Percentiles rank a stretch among this genome's conserved stretches.
phyloP scores from a whole-genome alignment of 1,284 basidiomycete genomes.

The Ceratobasidium sp. region DNA sequence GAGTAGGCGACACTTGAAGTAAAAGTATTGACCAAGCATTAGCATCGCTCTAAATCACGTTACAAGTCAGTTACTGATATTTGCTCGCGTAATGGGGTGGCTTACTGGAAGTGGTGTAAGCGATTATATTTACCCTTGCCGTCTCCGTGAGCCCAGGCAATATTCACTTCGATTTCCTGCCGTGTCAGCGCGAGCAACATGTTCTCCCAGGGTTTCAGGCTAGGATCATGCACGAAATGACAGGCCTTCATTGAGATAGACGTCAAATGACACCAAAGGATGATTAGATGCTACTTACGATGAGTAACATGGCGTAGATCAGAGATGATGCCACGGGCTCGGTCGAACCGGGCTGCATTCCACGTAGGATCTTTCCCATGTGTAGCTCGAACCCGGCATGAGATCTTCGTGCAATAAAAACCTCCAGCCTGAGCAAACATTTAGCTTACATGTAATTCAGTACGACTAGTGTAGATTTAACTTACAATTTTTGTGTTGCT shows the following conservation, averaged over 20 bases:
- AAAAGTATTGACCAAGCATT: constrained; percentile 57
- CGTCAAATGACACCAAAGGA: too few relatives aligned
- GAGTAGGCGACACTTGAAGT: constrained; percentile 70
- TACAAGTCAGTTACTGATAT: not conserved
- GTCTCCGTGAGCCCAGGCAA: not conserved
- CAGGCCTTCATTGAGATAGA: constrained; percentile 1
- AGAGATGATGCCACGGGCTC: not conserved
- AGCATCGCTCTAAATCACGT: not conserved
- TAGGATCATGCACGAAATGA: not conserved
- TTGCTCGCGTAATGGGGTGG: not conserved
- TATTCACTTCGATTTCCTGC: constrained; percentile 2
- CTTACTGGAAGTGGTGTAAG: not conserved
- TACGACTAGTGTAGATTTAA: not conserved
- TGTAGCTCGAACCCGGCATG: constrained; percentile 19
- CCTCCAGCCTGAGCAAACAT: not conserved
- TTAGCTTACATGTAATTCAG: not conserved
- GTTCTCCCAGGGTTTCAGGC: constrained; percentile 13
- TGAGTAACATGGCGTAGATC: constrained; percentile 10
- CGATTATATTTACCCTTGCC: not conserved
- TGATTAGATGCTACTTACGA: not conserved
- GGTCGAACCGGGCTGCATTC: not conserved
- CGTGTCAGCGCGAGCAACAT: constrained; percentile 5
- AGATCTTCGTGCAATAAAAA: not conserved
- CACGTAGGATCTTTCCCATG: not conserved
- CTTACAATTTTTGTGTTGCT: not conserved